phyloP scores from a whole-genome alignment of 1,284 basidiomycete genomes.

The Ceratobasidium sp. region DNA sequence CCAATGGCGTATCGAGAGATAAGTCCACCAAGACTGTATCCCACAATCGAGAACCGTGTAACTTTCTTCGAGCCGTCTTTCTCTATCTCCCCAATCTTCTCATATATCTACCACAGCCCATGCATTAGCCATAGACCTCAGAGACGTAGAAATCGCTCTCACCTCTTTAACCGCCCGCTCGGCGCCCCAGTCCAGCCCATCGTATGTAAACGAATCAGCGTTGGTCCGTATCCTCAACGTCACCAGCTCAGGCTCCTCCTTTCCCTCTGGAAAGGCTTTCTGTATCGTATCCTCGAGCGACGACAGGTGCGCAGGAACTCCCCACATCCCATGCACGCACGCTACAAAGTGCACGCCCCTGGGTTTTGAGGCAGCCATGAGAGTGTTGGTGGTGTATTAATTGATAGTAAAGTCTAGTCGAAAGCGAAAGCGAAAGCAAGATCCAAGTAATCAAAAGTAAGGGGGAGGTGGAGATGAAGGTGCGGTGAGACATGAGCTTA shows the following conservation, averaged over 20 bases:
- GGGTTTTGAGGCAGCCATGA: constrained; percentile 45
- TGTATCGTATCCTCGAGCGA: constrained; percentile 52
- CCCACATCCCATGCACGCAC: constrained; percentile 88
- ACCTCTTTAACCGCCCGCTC: constrained; percentile 78
- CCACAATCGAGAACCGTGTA: constrained; percentile 74
- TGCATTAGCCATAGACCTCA: constrained; percentile 36
- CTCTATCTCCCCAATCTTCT: constrained; percentile 65
- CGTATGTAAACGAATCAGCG: constrained; percentile 70
- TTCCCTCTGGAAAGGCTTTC: constrained; percentile 55
- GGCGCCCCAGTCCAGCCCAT: constrained; percentile 79
- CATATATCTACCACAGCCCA: constrained; percentile 59
- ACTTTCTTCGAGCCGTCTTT: constrained; percentile 64
- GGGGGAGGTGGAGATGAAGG: neutral
- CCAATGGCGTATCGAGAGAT: constrained; percentile 82
- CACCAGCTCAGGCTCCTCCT: constrained; percentile 55
- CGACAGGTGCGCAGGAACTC: constrained; percentile 67
- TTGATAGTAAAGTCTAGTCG: constrained; percentile 7
- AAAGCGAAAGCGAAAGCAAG: constrained; percentile 36
- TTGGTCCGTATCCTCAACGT: constrained; percentile 67
- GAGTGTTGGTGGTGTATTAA: constrained; percentile 53
- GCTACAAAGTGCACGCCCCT: constrained; percentile 68
- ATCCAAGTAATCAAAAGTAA: neutral
- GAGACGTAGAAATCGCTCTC: constrained; percentile 50
- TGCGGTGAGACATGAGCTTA: neutral
- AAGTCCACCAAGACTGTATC: constrained; percentile 85